Conservation (phyloP, 257 asterid species). For the Jacaranda mimosifolia region DNA sequence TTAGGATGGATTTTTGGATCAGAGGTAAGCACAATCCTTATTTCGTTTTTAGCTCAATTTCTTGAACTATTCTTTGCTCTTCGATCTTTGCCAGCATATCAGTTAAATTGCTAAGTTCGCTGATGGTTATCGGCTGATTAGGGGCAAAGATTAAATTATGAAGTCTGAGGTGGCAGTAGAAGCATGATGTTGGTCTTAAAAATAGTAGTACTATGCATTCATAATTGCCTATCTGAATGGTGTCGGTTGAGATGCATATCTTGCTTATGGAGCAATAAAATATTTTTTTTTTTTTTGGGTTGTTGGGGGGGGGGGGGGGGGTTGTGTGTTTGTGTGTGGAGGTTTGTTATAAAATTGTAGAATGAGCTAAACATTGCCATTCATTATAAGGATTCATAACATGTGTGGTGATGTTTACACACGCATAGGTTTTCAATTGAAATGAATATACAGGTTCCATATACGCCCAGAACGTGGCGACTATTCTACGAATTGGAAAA, state of each 20-base stretch:
- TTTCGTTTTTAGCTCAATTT: not conserved
- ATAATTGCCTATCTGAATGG: not conserved
- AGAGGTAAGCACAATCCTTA: conserved; percentile 37
- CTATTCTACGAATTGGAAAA: too few relatives aligned
- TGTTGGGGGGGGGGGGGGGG: too few relatives aligned
- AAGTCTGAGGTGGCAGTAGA: not conserved
- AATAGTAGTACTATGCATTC: not conserved
- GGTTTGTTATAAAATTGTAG: not conserved
- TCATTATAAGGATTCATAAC: too few relatives aligned
- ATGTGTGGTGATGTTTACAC: too few relatives aligned
- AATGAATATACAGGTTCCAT: too few relatives aligned
- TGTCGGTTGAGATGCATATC: not conserved
- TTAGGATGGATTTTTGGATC: not conserved
- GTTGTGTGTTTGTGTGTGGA: too few relatives aligned
- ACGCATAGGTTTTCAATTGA: too few relatives aligned
- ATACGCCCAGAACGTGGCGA: too few relatives aligned
- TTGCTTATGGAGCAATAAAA: not conserved
- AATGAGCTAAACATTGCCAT: too few relatives aligned
- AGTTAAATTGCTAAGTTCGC: too few relatives aligned
- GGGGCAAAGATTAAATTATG: not conserved
- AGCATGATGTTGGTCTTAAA: not conserved
- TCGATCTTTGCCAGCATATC: not conserved
- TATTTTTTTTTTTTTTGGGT: too few relatives aligned
- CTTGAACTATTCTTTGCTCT: not conserved
- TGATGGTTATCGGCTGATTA: not conserved